These are phyloP conservation scores for Cutaneotrichosporon daszewskae DNA, from an alignment of 1,284 basidiomycete species.

Conservation along the genomic window DNA sequence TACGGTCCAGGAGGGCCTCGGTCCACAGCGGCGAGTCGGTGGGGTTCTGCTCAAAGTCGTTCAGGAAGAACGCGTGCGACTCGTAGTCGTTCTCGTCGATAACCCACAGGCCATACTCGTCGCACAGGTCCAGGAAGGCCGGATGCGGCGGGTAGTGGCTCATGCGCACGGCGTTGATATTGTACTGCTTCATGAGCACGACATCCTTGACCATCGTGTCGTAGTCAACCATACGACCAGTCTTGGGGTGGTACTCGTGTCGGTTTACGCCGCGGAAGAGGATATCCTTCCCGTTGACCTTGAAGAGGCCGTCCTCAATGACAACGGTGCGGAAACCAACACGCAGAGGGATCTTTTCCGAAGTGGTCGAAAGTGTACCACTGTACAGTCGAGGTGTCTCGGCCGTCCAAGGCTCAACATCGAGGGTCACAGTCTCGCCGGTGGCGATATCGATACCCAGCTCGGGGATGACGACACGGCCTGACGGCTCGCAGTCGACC, in stretches of 20 bases:
- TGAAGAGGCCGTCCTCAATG: constrained; percentile 16
- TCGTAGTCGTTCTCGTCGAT: constrained; percentile 27
- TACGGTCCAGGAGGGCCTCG: constrained; percentile 17
- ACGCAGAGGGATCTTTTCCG: constrained; percentile 14
- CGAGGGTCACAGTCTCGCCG: background rate
- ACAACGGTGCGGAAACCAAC: constrained; percentile 26
- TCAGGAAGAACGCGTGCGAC: constrained; percentile 23
- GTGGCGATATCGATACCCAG: constrained; percentile 17
- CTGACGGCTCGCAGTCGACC: constrained; percentile 16
- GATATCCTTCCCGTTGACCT: constrained; percentile 22
- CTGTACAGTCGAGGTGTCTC: constrained; percentile 19
- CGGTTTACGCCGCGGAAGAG: constrained; percentile 24
- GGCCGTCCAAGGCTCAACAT: constrained; percentile 22
- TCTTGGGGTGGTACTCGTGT: constrained; percentile 25
- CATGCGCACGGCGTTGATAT: constrained; percentile 26
- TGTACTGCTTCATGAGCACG: constrained; percentile 24
- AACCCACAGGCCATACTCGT: constrained; percentile 28
- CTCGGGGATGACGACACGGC: constrained; percentile 17
- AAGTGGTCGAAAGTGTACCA: background rate
- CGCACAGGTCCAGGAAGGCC: constrained; percentile 24
- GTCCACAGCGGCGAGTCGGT: constrained; percentile 11
- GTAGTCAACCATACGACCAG: constrained; percentile 12
- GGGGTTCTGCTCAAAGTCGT: constrained; percentile 18
- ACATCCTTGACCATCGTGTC: constrained; percentile 24
- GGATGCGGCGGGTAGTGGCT: constrained; percentile 26